Evolutionary conservation across 345 rosid species (phyloP), one percentile per base, ranked within the genome.

Genomic region (Iberis pinnata): DNA sequence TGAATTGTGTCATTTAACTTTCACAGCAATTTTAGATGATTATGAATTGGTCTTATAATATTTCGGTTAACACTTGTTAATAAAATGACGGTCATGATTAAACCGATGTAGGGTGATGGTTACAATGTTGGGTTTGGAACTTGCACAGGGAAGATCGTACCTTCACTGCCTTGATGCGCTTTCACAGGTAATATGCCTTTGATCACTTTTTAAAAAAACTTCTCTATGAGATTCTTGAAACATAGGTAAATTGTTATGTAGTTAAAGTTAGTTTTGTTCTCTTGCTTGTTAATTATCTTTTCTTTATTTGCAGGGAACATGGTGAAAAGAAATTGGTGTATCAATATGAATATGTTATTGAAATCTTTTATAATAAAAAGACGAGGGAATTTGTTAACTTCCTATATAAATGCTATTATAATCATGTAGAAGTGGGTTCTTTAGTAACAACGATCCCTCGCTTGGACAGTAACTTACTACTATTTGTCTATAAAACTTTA

Each of bases 91-190:
- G 17, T 1, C 26, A 36, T 44, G 60, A 35, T 37, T 27, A 19
- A 60, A 46, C 57, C 12, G 10, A 55, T 78, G 65, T 81, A 85
- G 98, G 97, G 97, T 64, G 76, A 78, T 58, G 90, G 95, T 29
- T 92, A 88, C 74, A 83, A 56, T 44, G 79, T 85, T 41, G 98
- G 97, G 29, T 92, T 92, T 38, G 98, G 98, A 27, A 78, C 78
- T 9, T 92, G 98, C 77, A 54, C 81, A 0, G 97, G 98, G 43
- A 92, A 78, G 62, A 67, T 92, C 43, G 68, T 76, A 61, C 88
- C 97, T 19, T 67, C 87, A 52, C 68, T 42, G 14, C 69, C 66
- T 18, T 73, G 63, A 71, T 32, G 15, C 31, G 26, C 62, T 33
- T 40, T 38, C 22, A 41, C 4, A 45, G 71, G 59, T 51, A 36